Base-by-base conservation (phyloP, 306 rosid genomes). In the Trifolium subterraneum region DNA sequence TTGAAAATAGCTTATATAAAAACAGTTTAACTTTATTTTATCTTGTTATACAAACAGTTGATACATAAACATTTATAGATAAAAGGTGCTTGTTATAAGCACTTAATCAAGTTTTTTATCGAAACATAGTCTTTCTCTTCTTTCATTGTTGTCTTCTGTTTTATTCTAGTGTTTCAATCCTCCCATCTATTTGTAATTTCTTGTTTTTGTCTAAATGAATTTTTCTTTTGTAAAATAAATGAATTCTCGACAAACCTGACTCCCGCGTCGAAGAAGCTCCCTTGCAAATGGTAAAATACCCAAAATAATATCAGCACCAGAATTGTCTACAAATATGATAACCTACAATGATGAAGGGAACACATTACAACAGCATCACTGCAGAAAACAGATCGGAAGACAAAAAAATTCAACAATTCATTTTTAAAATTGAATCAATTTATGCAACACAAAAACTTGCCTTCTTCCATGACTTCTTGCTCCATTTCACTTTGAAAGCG, bases 261-360 rank as follows among this genome's bases (percentile, higher is more conserved):
- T 87, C 71, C 97, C 98, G 6, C 64, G 96, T 47, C 84, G 88
- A 71, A 94, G 93, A 75, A 94, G 86, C 84, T 94, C 98, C 81
- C 96, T 87, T 54, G 96, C 97, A 88, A 94, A 94, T 48, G 98
- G 98, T 63, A 94, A 79, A 76, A 94, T 94, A 52, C 98, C 97
- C 85, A 94, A 86, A 81, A 94, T 83, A 61, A 94, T 80, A 84
- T 94, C 98, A 33, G 98, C 97, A 82, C 98, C 98, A 72, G 98
- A 94, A 78, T 94, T 91, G 80, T 91, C 98, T 16, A 94, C 96
- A 88, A 94, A 94, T 78, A 94, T 91, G 77, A 94, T 74, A 78
- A 79, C 97, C 99, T 94, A 88, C 47, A 35, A 84, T 11, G 41
- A 48, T 62, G 81, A 66, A 36, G 72, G 65, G 64, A 66, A 77